Evolutionary conservation across 352 stramenopile genomes (phyloP).

Genomic region (Phytophthora quininea): DNA sequence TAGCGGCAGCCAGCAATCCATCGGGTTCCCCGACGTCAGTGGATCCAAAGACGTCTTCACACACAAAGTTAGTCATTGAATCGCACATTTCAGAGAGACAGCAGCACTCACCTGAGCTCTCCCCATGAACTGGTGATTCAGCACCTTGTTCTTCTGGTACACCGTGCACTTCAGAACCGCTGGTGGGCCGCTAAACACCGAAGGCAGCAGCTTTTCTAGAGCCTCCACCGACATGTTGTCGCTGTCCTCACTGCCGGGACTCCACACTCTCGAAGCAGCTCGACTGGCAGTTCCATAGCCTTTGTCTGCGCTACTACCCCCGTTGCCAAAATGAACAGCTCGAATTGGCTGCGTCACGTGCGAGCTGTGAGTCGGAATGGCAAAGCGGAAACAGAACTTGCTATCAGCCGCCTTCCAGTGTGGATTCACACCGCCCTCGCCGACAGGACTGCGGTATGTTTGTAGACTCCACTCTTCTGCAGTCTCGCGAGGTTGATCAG

Average conservation of each 20-base stretch:
- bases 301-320: not conserved
- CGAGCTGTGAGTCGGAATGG: slow-evolving; percentile 69
- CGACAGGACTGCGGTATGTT: slow-evolving; percentile 72
- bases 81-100: not conserved
- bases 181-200: slow-evolving; percentile 67
- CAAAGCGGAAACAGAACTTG: slow-evolving; percentile 76
- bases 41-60: slow-evolving; percentile 51
- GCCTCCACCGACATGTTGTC: slow-evolving; percentile 41
- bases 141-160: slow-evolving; percentile 83
- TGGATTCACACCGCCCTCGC: slow-evolving; percentile 56
- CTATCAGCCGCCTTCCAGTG: slow-evolving; percentile 58
- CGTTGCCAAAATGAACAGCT: slow-evolving; percentile 22
- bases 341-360: slow-evolving; percentile 34
- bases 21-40: slow-evolving; percentile 62
- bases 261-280: slow-evolving; percentile 51
- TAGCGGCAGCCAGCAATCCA: slow-evolving; percentile 76
- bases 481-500: slow-evolving; percentile 36
- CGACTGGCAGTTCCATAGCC: slow-evolving; percentile 20
- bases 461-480: slow-evolving; percentile 77
- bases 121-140: slow-evolving; percentile 82
- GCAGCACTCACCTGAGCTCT: slow-evolving; percentile 48
- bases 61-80: slow-evolving; percentile 4
- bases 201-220: slow-evolving; percentile 66
- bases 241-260: slow-evolving; percentile 34
- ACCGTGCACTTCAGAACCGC: slow-evolving; percentile 62